Base-by-base conservation (phyloP, 1,284 basidiomycete species). In the Ustilago trichophora region DNA sequence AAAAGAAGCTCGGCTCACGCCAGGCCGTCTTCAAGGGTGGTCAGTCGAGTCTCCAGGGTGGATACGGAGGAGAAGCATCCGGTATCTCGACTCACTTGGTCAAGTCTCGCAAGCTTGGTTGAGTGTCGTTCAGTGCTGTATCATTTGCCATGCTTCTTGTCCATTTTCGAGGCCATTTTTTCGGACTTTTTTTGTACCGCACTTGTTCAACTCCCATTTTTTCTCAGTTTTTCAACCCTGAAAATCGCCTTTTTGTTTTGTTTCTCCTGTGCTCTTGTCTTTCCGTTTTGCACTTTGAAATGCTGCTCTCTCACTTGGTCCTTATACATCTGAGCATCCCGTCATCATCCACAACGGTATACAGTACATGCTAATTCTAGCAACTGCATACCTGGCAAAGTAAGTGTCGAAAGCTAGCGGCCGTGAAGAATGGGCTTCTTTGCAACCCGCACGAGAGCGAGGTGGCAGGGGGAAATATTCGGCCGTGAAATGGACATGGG, bases 1-100 rank as follows among this genome's bases (percentile, higher is more conserved):
- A 78, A 53, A 81, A 80, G 74, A 77, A 77, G 63, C 67, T 81
- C 24, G 53, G 65, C 3, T 72, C 66, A 36, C 71, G 70, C 34
- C 72, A 75, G 41, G 73, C 79, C 5, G 73, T 79, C n/a, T 81
- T 75, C 73, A 81, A 80, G 57, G 79, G 79, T 18, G 79, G 79
- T 10, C 77, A 78, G 54, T 49, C 58, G 18, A 64, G 54, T n/a
- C 49, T 80, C 15, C 70, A 80, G 40, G 78, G 78, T 22, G 78
- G 77, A 37, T 81, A 81, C 43, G 62, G 45, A 34, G 79, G 79
- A 42, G 79, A 81, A 52, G 70, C 66, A 48, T 75, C 72, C 8
- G 79, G 79, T 70, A 81, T 81, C 47, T 76, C 70, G 38, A 71
- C 68, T 7, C 56, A 76, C 43, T 58, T 78, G 35, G 76, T 80